Evolutionary conservation across 768 basidiomycete genomes (phyloP).

Genomic region (Pulveroboletus sp.): DNA sequence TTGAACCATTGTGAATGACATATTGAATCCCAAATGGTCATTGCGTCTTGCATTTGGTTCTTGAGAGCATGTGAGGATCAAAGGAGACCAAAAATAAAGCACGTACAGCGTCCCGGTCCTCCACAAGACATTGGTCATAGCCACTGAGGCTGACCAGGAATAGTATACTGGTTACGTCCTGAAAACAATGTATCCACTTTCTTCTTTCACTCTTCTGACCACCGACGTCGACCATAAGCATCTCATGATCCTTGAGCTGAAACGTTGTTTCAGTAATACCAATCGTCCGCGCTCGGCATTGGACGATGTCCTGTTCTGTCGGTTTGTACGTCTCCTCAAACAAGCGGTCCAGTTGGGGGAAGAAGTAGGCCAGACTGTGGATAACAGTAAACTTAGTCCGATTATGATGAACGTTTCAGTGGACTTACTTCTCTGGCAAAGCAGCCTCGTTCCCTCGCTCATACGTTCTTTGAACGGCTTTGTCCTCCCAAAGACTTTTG

Average conservation of each 20-base stretch:
- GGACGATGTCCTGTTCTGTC: conserved; percentile 83
- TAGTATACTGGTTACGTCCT: conserved; percentile 89
- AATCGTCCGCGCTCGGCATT: conserved; percentile 80
- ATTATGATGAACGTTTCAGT: neutral
- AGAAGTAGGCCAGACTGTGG: conserved; percentile 70
- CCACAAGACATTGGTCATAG: conserved; percentile 91
- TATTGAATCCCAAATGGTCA: conserved; percentile 99
- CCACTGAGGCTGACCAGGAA: conserved; percentile 90
- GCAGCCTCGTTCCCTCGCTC: conserved; percentile 85
- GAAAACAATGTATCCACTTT: conserved; percentile 95
- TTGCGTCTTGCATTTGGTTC: conserved; percentile 99
- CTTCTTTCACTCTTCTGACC: conserved; percentile 91
- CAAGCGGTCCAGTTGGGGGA: conserved; percentile 69
- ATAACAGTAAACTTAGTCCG: conserved; percentile 1
- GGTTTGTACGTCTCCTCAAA: conserved; percentile 73
- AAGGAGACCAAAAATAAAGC: neutral
- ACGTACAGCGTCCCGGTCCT: conserved; percentile 85
- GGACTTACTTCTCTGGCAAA: conserved; percentile 80
- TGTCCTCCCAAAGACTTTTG: conserved; percentile 71
- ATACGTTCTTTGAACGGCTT: conserved; percentile 70
- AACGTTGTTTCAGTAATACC: conserved; percentile 91
- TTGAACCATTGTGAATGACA: conserved; percentile 98
- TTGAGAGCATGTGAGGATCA: conserved; percentile 26
- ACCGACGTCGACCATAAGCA: conserved; percentile 92
- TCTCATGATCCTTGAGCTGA: conserved; percentile 69